Base-by-base conservation (phyloP, 2,329 filamentous ascomycete genomes). In the Alternaria brassicae region DNA sequence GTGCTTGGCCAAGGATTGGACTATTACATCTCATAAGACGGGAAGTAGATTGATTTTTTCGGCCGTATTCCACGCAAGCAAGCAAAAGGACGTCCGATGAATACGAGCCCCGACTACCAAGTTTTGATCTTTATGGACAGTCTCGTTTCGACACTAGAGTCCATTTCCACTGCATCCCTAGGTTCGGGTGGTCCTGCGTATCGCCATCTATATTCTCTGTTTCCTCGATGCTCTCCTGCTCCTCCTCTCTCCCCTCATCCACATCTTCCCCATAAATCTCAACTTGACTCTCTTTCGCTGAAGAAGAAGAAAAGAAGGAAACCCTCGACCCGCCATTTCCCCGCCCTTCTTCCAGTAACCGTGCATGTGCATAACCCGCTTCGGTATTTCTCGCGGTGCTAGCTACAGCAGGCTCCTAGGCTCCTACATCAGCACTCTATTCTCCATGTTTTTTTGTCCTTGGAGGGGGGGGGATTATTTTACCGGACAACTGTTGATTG, bases 271-370 rank as follows among this genome's bases (percentile, higher is more conserved):
- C 19, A 63, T 53, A 44, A 56, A 23, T 7, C 47, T 23, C 8
- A 19, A 5, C 19, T 10, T 23, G 37, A 15, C 17, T 40, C 37
- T 13, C 19, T 15, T 4, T 8, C 12, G 12, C 9, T 15, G n/a
- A n/a, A n/a, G n/a, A n/a, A n/a, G n/a, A n/a, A n/a, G n/a, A n/a
- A n/a, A n/a, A n/a, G n/a, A n/a, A 23, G 17, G 10, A 34, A 34
- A 19, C 13, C 13, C 28, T 23, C 21, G 19, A 23, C 30, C 10
- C 13, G 8, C 4, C 1, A 23, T 17, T 34, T 15, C 13, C 40
- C 7, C 28, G 63, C 5, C 67, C 67, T 49, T 69, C 63, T 36
- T 69, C 67, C n/a, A 69, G 21, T 27, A 61, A 30, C 3, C 61
- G 25, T 9, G 59, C 65, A 28, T 68, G 54, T 9, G 58, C 36